Base-by-base conservation (phyloP, 2,329 filamentous ascomycete genomes). In the Penicillium corylophilum region DNA sequence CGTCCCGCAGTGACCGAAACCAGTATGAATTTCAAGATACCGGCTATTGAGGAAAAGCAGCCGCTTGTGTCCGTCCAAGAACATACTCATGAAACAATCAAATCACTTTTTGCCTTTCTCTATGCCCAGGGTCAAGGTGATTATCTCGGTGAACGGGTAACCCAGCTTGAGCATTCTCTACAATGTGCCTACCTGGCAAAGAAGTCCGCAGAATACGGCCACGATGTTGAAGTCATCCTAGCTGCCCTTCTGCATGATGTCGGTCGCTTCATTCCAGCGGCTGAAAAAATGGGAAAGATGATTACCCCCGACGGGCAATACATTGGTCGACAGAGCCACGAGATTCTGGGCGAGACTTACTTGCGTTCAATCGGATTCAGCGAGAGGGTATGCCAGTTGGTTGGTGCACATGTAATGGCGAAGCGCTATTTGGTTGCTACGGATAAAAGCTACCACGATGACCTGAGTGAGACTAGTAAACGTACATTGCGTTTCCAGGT, bases 401-500 rank as follows among this genome's bases (percentile, higher is more conserved):
- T 69, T 26, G 66, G 64, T 3, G 61, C 64, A 2, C 66, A 68
- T 53, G 66, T 68, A 29, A 66, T 66, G 61, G 64, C 65, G 3
- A 68, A 68, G 51, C 41, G 65, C 9, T 67, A 65, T 51, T 47
- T 68, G 44, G 61, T 61, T 22, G 60, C 65, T 15, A 62, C 59
- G 3, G 64, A 68, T 44, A 54, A 61, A 38, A 44, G 7, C 2
- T 68, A 68, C 40, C 63, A 67, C 50, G 61, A 64, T 35, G 61
- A 56, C 6, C 31, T 67, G 36, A 66, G 64, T 50, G 56, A 65
- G 53, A 61, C 63, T 5, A 67, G 65, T 33, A 67, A 68, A 47
- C 51, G 50, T 41, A 65, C 64, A 20, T 49, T 68, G 47, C 56
- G 54, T 2, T 66, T 59, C 44, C 64, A 67, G 56, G 69, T 64